These are phyloP conservation scores for Lithocarpus polystachyus DNA, from an alignment of 306 rosid species.

Conservation along the genomic window DNA sequence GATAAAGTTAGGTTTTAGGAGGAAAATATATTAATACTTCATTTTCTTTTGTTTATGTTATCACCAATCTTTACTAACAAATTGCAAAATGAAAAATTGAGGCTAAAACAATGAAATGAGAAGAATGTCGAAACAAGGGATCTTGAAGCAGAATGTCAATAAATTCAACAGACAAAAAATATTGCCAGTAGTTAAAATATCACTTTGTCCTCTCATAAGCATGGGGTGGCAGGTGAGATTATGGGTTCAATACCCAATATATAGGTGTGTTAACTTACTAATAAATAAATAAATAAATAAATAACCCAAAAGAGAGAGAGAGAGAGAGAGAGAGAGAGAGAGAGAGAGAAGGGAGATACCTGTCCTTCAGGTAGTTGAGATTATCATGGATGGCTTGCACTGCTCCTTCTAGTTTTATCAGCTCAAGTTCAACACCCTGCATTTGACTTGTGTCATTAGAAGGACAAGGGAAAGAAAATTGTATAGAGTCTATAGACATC, in stretches of 20 bases:
- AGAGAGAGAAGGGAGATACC: constrained; percentile 20
- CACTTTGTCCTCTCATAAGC: neutral
- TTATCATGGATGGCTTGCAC: constrained; percentile 54
- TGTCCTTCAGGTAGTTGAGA: constrained; percentile 39
- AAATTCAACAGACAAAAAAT: neutral
- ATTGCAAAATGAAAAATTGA: neutral
- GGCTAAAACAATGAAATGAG: neutral
- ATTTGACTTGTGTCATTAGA: neutral
- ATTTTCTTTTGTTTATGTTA: neutral
- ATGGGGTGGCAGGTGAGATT: neutral
- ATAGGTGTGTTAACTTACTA: neutral
- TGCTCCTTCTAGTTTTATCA: constrained; percentile 52
- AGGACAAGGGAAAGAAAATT: neutral
- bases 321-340: neutral
- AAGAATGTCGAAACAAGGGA: neutral
- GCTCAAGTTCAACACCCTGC: constrained; percentile 63
- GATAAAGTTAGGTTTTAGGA: neutral
- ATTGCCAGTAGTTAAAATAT: neutral
- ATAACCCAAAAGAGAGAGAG: constrained; percentile 3
- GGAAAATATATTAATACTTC: neutral
- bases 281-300: constrained; percentile 3
- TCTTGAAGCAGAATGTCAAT: neutral
- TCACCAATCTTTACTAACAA: neutral
- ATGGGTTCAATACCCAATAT: neutral
- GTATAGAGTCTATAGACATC: neutral